Base-by-base conservation (phyloP, 1,284 basidiomycete genomes). In the Heterobasidion parviporum region DNA sequence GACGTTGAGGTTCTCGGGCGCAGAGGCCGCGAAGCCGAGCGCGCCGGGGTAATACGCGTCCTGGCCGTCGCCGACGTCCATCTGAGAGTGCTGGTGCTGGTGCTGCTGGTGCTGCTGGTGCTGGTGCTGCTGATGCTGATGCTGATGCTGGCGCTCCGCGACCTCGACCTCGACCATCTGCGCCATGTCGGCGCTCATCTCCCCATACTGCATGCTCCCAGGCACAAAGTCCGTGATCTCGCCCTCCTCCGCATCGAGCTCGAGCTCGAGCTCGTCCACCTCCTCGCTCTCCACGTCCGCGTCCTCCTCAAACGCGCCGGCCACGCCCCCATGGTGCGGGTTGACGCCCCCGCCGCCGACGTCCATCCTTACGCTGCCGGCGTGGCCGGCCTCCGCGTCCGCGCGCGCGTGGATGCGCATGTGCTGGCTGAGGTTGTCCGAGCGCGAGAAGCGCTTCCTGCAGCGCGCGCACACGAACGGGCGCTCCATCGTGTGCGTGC, bases 401-500 rank as follows among this genome's bases (percentile, higher is more conserved):
- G 71, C 71, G 54, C 81, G 75, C 59, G 74, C 75, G 70, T 94
- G 92, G 44, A 89, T 91, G 57, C 89, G 82, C 56, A 85, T 65
- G 65, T 95, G 92, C 68, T 94, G 90, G 33, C 80, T 82, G 49
- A 95, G 78, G 66, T 94, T 94, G 68, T 94, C 92, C 65, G 85
- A 85, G 62, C 92, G 77, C 62, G 88, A 89, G 71, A 94, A 94
- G 53, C 81, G 78, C 73, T 91, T 91, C 64, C 77, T 74, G 68
- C 89, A 95, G 43, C 76, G 74, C 54, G 77, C 71, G 67, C 93
- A 94, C 54, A 76, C 74, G 70, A 83, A 94, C 0, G 93, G 92
- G 49, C 86, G 75, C 69, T 94, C 92, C 77, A 90, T 80, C 44
- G 92, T 94, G 67, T 95, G 93, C n/a, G 91, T 93, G 54, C 91